A percentile compares a stretch with the other conserved stretches of the same genome.
These are phyloP conservation scores for Diaporthe eres DNA, from an alignment of 2,329 filamentous ascomycete species.

Conservation along the genomic window DNA sequence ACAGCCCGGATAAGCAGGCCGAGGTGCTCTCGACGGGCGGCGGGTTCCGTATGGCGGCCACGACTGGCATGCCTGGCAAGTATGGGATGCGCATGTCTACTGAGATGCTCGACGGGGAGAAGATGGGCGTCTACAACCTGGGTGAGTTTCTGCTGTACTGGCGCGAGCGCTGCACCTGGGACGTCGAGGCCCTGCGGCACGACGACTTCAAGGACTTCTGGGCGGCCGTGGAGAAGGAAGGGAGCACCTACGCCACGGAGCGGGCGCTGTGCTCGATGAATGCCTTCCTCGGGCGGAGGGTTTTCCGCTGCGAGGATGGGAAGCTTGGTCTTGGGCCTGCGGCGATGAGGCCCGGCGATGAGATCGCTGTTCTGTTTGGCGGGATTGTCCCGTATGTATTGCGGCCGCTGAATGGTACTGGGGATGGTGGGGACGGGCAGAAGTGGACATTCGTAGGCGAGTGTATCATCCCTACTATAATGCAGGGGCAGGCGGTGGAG, in stretches of 20 bases:
- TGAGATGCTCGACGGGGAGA: constrained; percentile 36
- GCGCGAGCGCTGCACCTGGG: constrained; percentile 38
- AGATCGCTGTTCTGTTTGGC: constrained; percentile 39
- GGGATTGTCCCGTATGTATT: constrained; percentile 36
- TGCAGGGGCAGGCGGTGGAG: constrained; percentile 41
- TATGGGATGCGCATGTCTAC: constrained; percentile 37
- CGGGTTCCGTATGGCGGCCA: constrained; percentile 20
- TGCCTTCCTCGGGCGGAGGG: constrained; percentile 26
- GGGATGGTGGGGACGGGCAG: neutral
- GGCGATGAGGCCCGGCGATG: constrained; percentile 39
- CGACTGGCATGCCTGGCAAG: constrained; percentile 27
- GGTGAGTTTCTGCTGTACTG: constrained; percentile 42
- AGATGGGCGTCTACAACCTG: constrained; percentile 37
- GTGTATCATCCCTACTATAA: constrained; percentile 41
- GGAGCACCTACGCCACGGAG: constrained; percentile 30
- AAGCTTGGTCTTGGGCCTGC: constrained; percentile 40
- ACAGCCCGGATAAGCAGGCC: constrained; percentile 36
- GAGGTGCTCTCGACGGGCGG: neutral
- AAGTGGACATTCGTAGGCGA: constrained; percentile 39
- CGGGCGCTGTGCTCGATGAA: constrained; percentile 38
- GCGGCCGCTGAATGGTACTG: constrained; percentile 10
- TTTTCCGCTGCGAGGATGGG: constrained; percentile 36
- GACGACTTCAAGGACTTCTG: constrained; percentile 30
- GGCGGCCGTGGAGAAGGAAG: constrained; percentile 16
- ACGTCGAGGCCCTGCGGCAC: constrained; percentile 18